Conservation (phyloP, 495 filamentous ascomycete genomes). For the Penicillium lividum region DNA sequence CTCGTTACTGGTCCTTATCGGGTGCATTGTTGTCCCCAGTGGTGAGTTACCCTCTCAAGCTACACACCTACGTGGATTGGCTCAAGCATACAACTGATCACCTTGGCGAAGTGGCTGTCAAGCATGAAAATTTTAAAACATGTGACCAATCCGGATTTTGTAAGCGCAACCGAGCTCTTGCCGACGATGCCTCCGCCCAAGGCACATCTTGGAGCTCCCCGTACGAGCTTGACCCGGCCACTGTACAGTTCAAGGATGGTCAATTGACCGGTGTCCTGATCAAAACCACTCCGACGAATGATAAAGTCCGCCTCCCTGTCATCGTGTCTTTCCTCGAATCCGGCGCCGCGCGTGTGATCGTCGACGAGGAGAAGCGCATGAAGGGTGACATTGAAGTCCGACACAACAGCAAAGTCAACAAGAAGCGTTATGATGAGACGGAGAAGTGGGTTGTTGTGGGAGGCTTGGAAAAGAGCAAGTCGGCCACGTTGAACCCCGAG, state of each 20-base stretch:
- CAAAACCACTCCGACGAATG: conserved; percentile 68
- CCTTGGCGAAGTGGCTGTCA: conserved; percentile 66
- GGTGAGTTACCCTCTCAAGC: conserved; percentile 25
- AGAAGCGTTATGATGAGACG: conserved; percentile 91
- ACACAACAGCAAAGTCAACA: conserved; percentile 78
- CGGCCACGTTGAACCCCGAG: conserved; percentile 59
- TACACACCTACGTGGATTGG: neutral
- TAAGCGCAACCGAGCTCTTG: conserved; percentile 86
- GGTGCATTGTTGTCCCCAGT: conserved; percentile 42
- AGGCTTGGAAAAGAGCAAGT: conserved; percentile 66
- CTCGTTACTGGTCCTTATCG: conserved; percentile 39
- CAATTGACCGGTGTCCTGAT: conserved; percentile 74
- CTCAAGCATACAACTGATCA: neutral
- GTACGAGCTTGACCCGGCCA: conserved; percentile 71
- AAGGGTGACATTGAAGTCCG: conserved; percentile 87
- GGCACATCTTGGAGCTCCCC: conserved; percentile 75
- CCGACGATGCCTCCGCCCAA: conserved; percentile 67
- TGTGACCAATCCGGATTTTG: conserved; percentile 96
- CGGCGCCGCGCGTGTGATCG: conserved; percentile 77
- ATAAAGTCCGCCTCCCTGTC: conserved; percentile 75
- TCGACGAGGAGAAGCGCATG: conserved; percentile 88
- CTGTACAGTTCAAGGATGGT: conserved; percentile 75
- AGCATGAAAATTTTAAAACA: conserved; percentile 95
- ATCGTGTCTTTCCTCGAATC: conserved; percentile 85
- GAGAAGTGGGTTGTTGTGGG: conserved; percentile 86